Base-by-base conservation (phyloP, 2,329 filamentous ascomycete species). In the Aspergillus costaricaensis region DNA sequence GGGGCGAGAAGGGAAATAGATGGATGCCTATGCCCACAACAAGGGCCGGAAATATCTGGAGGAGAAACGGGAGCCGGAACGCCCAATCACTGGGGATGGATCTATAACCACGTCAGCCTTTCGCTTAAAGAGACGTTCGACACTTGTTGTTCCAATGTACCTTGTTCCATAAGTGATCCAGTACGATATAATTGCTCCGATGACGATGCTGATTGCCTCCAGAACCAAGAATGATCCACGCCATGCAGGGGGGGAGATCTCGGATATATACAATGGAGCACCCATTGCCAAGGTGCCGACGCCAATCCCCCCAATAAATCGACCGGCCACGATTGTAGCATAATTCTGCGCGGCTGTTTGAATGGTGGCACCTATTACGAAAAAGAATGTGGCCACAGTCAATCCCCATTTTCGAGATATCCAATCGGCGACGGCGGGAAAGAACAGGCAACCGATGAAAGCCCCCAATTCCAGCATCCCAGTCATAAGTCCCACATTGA, bases 1-100 rank as follows among this genome's bases (percentile, higher is more conserved):
- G 77, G 1, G 83, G 83, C 1, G 82, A 84, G 62, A 78, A 84
- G 0, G 84, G 84, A 55, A 84, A 74, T 65, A 81, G 80, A 38
- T 71, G 61, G 17, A 76, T 73, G 5, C 68, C 71, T 1, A 21
- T 39, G 7, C 69, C 66, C 1, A 73, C 60, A 2, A 73, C 49
- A 12, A 73, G 68, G 48, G 49, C 76, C 72, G 27, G 80, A 67
- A 59, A 76, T 60, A 80, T 78, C 58, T 83, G 81, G 5, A 83
- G 69, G 3, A 77, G 71, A 59, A 82, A 82, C 0, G 82, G 81
- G 0, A 84, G 71, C 6, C 80, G 74, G 66, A 78, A 83, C 3
- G 81, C 70, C 69, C 74, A 75, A 63, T 81, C 76, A 61, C 74
- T 48, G 5, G 56, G 15, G 5, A 51, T 58, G 7, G 49, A 57